Base-by-base conservation (phyloP, 345 rosid genomes). In the Streptanthus diversifolius region DNA sequence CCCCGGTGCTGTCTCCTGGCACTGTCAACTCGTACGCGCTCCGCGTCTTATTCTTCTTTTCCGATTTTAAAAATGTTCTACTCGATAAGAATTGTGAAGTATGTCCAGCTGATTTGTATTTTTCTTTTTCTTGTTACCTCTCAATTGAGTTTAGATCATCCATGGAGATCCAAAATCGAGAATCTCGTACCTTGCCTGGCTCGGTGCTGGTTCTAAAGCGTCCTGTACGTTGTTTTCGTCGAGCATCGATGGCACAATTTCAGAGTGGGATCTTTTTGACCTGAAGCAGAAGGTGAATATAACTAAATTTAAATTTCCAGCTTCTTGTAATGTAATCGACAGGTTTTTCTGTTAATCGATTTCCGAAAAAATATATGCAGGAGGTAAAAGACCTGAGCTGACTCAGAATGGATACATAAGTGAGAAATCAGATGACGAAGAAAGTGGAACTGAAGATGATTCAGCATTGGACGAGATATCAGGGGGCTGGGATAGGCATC, bases 1-100 rank as follows among this genome's bases (percentile, higher is more conserved):
- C 25, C 95, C 96, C 9, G 96, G 96, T 55, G 81, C 96, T 30
- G 80, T 87, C 45, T 91, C 95, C 49, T 95, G 97, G 99, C 97
- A 95, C 87, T 83, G 92, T 75, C 99, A 89, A 74, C 86, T 91
- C 85, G 97, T 95, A 84, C 36, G 95, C 82, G 67, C 55, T 70
- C n/a, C n/a, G n/a, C n/a, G n/a, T n/a, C 44, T 41, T 72, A 13
- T 44, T 64, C 2, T 47, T 52, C 14, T 40, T 22, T 32, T 68
- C 37, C 8, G n/a, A 17, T 22, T n/a, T n/a, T 67, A 40, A 5
- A 5, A 21, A 47, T 49, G 22, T 30, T 56, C 0, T 8, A 53
- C 0, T 44, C 21, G 19, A 21, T 39, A 56, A n/a, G n/a, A 53
- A 5, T 53, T 8, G 0, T 45, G 2, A 30, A 67, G 62, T 67